phyloP scores from a whole-genome alignment of 306 rosid genomes.

The Geum urbanum region DNA sequence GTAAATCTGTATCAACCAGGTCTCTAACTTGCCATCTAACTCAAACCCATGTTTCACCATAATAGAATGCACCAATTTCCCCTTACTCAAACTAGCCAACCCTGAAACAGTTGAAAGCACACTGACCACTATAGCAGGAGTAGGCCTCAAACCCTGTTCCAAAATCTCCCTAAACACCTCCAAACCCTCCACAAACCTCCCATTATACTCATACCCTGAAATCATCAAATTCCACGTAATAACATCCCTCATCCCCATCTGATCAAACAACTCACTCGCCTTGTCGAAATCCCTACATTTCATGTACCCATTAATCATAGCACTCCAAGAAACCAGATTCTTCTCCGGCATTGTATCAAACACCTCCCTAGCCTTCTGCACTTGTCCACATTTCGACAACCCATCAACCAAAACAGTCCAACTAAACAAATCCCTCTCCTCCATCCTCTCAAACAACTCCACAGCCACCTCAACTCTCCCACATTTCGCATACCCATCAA shows the following conservation, averaged over 20 bases:
- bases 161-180: constrained; percentile 37
- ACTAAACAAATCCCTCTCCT: constrained; percentile 39
- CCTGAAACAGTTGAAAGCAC: constrained; percentile 51
- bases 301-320: constrained; percentile 58
- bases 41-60: constrained; percentile 44
- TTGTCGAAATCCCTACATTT: constrained; percentile 34
- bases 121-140: constrained; percentile 38
- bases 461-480: constrained; percentile 40
- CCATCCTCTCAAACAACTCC: constrained; percentile 48
- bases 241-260: constrained; percentile 36
- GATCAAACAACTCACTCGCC: constrained; percentile 39
- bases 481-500: constrained; percentile 48
- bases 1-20: constrained; percentile 49
- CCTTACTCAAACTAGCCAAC: constrained; percentile 37
- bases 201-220: constrained; percentile 45
- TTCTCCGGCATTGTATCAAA: constrained; percentile 47
- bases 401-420: constrained; percentile 56
- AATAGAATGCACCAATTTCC: constrained; percentile 52
- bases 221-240: constrained; percentile 58
- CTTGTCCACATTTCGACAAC: constrained; percentile 41
- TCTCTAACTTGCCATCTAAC: constrained; percentile 51
- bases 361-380: constrained; percentile 42
- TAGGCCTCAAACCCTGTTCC: constrained; percentile 40
- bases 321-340: constrained; percentile 53
- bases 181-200: constrained; percentile 37